Conservation (phyloP, 352 stramenopile species). For the Peronosclerospora sorghi region DNA sequence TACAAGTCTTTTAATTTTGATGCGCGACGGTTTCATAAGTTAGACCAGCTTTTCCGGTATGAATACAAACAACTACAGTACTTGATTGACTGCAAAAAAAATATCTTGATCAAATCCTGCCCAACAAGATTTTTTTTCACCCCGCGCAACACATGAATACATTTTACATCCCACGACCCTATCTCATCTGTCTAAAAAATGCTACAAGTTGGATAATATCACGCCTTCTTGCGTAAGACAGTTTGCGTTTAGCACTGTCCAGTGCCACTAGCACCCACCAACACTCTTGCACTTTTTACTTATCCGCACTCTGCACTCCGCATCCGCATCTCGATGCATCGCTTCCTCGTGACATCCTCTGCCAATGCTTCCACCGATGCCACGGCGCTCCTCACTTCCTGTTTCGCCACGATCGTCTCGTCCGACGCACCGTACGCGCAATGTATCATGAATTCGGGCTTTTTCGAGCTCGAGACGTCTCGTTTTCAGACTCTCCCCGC, state of each 20-base stretch:
- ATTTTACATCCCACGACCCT: too few species aligned
- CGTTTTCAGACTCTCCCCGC: neutral
- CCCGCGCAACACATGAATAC: too few species aligned
- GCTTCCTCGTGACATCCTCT: too few species aligned
- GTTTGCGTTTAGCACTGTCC: neutral
- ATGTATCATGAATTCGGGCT: constrained; percentile 58
- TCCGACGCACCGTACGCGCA: constrained; percentile 35
- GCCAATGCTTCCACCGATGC: constrained; percentile 9
- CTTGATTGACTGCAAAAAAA: too few species aligned
- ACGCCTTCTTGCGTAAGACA: neutral
- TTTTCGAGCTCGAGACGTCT: constrained; percentile 28
- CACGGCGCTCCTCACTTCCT: constrained; percentile 20
- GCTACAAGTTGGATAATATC: too few species aligned
- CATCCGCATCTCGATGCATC: too few species aligned
- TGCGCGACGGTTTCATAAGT: too few species aligned
- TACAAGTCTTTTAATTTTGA: too few species aligned
- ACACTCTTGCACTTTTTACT: neutral
- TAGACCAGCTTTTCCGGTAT: too few species aligned
- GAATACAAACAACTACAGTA: too few species aligned
- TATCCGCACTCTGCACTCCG: constrained; percentile 6
- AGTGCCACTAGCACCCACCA: neutral
- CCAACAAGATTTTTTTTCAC: too few species aligned
- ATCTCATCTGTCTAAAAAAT: too few species aligned
- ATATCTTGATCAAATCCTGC: neutral
- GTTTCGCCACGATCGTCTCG: constrained; percentile 25